These are phyloP conservation scores for Neodidymelliopsis sp. DNA, from an alignment of 2,329 filamentous ascomycete genomes.

Conservation along the genomic window DNA sequence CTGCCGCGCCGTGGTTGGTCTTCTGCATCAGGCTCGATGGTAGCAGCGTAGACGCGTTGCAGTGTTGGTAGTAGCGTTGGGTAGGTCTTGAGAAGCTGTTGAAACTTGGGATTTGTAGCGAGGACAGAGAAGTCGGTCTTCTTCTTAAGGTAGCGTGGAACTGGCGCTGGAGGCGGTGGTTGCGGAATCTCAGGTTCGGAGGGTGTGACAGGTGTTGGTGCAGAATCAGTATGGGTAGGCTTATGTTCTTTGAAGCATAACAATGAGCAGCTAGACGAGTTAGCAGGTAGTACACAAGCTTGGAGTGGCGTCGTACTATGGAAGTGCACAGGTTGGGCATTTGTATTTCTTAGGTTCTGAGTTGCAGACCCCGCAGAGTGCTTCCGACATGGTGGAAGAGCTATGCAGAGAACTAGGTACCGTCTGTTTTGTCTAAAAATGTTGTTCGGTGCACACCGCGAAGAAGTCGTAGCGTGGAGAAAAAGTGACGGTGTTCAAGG, in stretches of 20 bases:
- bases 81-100: conserved; percentile 36
- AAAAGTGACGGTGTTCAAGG: conserved; percentile 7
- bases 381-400: conserved; percentile 42
- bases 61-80: conserved; percentile 34
- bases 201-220: conserved; percentile 7
- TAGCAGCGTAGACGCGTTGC: conserved; percentile 45
- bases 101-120: conserved; percentile 37
- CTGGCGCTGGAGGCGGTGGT: conserved; percentile 36
- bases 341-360: conserved; percentile 58
- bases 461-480: background rate
- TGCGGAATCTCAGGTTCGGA: conserved; percentile 29
- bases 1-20: conserved; percentile 28
- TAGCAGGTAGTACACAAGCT: background rate
- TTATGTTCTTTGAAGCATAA: conserved; percentile 44
- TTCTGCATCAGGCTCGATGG: conserved; percentile 42
- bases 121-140: conserved; percentile 43
- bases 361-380: conserved; percentile 54
- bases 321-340: conserved; percentile 56
- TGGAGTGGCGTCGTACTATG: conserved; percentile 48
- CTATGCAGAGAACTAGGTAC: too few relatives aligned
- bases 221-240: conserved; percentile 24
- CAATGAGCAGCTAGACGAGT: conserved; percentile 39
- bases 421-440: background rate
- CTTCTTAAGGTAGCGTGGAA: conserved; percentile 41
- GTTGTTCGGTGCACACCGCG: too few relatives aligned